Base-by-base conservation (phyloP, 225 moss, liverwort and hornwort genomes). In the Marchantia paleacea region DNA sequence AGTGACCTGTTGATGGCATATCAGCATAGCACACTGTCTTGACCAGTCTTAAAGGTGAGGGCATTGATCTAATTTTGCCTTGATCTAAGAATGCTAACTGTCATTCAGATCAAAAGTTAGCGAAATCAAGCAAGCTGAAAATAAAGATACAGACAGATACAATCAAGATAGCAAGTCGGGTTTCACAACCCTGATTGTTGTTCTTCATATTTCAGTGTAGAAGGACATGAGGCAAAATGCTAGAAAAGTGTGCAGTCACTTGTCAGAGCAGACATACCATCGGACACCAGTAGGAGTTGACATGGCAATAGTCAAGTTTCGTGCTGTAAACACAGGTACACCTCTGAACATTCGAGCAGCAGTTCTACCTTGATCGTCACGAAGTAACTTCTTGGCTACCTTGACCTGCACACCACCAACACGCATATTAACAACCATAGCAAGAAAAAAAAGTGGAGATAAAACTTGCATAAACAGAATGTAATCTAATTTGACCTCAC, bases 281-380 rank as follows among this genome's bases (percentile, higher is more conserved):
- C 93, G 84, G 20, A 97, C 91, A 16, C 94, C 97, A 62, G 84
- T 87, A 55, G 92, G 79, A 58, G 97, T 97, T 81, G 93, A 91
- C 94, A 97, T 94, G 14, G 97, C 97, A 47, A 95, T 97, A 30
- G 97, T 97, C 47, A 97, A 89, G 85, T 97, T 97, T 79, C 87
- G 81, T 72, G 97, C 97, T 25, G 97, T 95, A 79, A 97, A 97
- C 31, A 97, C 97, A 22, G 97, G 97, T 49, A 97, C 92, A 29
- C 97, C 97, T 80, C 90, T 97, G 81, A 97, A 94, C 78, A 86
- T 89, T 80, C 90, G 89, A 70, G 97, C 97, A 70, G 87, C 92
- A 64, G 81, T 91, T 62, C 85, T 84, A 58, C 97, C 97, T 64
- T 90, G 92, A 73, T 95, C 92, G 83, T 71, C 91, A 47, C 87